Evolutionary conservation across 2,329 filamentous ascomycete genomes (phyloP).

Genomic region (Pyrenophora graminea): DNA sequence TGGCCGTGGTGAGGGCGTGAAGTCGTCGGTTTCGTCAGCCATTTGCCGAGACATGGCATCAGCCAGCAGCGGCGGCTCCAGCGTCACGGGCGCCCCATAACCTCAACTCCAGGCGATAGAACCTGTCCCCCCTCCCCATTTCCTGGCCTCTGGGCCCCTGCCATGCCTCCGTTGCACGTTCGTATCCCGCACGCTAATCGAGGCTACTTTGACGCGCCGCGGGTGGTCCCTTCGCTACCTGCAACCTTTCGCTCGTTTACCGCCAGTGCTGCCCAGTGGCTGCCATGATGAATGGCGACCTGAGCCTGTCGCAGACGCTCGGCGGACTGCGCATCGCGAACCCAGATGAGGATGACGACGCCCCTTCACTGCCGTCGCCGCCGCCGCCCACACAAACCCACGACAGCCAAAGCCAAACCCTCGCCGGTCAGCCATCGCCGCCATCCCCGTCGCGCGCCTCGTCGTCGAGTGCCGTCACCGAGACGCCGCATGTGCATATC

Average conservation of each 20-base stretch:
- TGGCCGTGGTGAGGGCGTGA: background rate
- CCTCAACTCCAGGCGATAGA: constrained; percentile 24
- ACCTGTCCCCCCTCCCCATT: constrained; percentile 17
- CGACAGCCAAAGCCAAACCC: constrained; percentile 5
- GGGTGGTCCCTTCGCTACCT: constrained; percentile 27
- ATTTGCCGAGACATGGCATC: constrained; percentile 27
- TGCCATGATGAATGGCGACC: constrained; percentile 79
- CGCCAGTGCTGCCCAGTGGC: constrained; percentile 28
- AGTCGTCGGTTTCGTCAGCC: constrained; percentile 5
- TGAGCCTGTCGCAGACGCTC: constrained; percentile 88
- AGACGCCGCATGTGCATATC: constrained; percentile 23
- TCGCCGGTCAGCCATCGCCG: constrained; percentile 16
- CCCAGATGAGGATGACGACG: constrained; percentile 72
- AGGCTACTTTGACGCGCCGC: constrained; percentile 24
- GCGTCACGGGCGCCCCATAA: constrained; percentile 20
- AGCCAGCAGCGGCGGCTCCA: constrained; percentile 16
- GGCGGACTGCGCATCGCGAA: constrained; percentile 97
- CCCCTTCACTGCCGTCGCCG: constrained; percentile 2
- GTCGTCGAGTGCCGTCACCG: constrained; percentile 47
- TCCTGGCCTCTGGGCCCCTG: constrained; percentile 38
- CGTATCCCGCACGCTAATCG: constrained; percentile 18
- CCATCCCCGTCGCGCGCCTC: constrained; percentile 38
- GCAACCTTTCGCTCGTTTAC: constrained; percentile 27
- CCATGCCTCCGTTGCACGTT: constrained; percentile 30
- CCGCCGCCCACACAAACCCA: constrained; percentile 28